phyloP scores from a whole-genome alignment of 495 filamentous ascomycete genomes.

The Pyrenula massariospora region DNA sequence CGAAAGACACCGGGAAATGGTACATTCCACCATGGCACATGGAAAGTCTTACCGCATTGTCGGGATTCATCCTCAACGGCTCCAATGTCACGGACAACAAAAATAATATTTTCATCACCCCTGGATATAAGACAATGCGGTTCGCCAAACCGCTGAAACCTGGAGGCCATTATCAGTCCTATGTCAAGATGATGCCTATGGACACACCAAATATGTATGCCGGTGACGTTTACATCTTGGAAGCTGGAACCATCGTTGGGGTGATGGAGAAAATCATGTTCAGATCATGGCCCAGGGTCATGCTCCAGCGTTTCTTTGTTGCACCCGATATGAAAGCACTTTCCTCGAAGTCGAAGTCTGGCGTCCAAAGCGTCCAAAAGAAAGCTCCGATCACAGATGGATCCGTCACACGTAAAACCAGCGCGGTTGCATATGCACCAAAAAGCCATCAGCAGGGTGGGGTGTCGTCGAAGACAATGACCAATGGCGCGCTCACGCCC shows the following conservation, averaged over 20 bases:
- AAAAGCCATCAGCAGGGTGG: background rate
- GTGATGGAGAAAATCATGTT: conserved; percentile 23
- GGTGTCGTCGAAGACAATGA: background rate
- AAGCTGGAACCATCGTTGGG: conserved; percentile 19
- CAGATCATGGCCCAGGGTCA: conserved; percentile 15
- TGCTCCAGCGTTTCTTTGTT: conserved; percentile 25
- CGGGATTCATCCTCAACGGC: conserved; percentile 26
- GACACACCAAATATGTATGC: conserved; percentile 12
- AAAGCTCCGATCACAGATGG: background rate
- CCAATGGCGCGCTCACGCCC: background rate
- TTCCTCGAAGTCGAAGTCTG: background rate
- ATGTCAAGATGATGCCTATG: conserved; percentile 27
- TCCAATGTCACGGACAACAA: conserved; percentile 14
- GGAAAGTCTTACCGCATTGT: conserved; percentile 28
- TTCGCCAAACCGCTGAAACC: conserved; percentile 16
- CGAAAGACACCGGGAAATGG: conserved; percentile 16
- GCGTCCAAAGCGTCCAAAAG: background rate
- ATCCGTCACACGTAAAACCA: background rate
- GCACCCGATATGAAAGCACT: conserved; percentile 7
- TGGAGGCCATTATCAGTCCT: conserved; percentile 20
- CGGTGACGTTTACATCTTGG: conserved; percentile 30
- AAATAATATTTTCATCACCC: conserved; percentile 23
- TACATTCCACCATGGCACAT: conserved; percentile 26
- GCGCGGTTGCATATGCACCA: background rate
- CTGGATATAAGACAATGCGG: conserved; percentile 49